These are phyloP conservation scores for Paspalum vaginatum DNA, from an alignment of 176 grass and related monocot genomes.

Conservation along the genomic window DNA sequence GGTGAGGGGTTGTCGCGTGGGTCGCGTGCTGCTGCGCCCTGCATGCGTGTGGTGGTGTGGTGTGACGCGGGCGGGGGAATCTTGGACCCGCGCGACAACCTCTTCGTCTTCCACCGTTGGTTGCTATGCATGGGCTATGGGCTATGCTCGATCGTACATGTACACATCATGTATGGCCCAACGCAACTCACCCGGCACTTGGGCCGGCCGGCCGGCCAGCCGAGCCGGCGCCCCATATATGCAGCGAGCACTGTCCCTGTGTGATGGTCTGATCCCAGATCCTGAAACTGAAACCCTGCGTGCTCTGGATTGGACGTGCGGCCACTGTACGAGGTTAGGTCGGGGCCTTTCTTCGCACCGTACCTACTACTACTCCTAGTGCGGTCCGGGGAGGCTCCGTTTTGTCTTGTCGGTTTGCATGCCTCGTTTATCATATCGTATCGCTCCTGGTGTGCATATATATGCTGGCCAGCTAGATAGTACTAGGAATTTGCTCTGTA, in stretches of 20 bases:
- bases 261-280: neutral
- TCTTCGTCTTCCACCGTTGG: no score
- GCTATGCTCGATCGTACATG: no score
- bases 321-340: constrained; percentile 30
- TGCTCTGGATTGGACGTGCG: neutral
- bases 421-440: neutral
- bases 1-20: no score
- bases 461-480: no score
- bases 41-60: no score
- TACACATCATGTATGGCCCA: constrained; percentile 6
- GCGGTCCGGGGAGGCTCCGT: neutral
- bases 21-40: no score
- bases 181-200: constrained; percentile 6
- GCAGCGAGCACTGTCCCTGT: neutral
- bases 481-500: no score
- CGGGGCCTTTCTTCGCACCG: neutral
- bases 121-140: no score
- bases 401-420: neutral
- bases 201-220: neutral
- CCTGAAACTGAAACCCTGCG: no score
- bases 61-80: no score
- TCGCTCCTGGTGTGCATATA: neutral
- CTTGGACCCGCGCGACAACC: no score
- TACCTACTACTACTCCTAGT: neutral
- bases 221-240: neutral